These are phyloP conservation scores for Tetragonia tetragonoides DNA, from an alignment of 148 eudicot species.

Conservation along the genomic window DNA sequence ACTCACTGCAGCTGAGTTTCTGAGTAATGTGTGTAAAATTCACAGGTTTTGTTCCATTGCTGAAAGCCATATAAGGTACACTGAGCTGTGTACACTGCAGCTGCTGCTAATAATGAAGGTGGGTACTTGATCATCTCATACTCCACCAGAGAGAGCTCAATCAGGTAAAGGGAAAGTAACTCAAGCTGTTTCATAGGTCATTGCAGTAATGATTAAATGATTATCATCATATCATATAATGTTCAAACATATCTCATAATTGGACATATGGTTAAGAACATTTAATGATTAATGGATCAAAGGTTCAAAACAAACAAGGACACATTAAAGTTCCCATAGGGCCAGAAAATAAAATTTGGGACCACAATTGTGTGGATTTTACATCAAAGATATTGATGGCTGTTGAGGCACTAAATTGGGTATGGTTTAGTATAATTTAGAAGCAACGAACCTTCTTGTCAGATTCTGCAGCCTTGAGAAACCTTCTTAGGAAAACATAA, in stretches of 20 bases:
- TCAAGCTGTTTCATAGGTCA: conserved; percentile 45
- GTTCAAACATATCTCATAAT: neutral
- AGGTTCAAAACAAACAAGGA: neutral
- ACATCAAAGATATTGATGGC: no score
- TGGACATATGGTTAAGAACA: neutral
- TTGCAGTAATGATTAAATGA: no score
- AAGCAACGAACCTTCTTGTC: conserved; percentile 38
- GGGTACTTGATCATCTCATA: conserved; percentile 71
- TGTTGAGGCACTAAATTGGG: neutral
- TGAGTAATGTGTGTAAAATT: conserved; percentile 56
- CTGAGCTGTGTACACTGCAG: conserved; percentile 79
- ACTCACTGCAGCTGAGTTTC: conserved; percentile 70
- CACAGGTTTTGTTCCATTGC: conserved; percentile 78
- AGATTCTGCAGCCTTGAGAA: conserved; percentile 80
- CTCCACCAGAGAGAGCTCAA: conserved; percentile 80
- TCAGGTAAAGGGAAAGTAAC: conserved; percentile 53
- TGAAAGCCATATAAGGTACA: conserved; percentile 53
- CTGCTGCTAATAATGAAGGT: conserved; percentile 81
- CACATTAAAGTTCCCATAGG: neutral
- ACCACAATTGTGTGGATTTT: no score
- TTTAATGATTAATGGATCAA: neutral
- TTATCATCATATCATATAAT: no score
- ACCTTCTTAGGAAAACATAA: conserved; percentile 68
- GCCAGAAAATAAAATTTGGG: no score
- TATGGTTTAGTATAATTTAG: neutral